These are phyloP conservation scores for Annona squamosa DNA, from an alignment of 164 flowering plant genomes.

Conservation along the genomic window DNA sequence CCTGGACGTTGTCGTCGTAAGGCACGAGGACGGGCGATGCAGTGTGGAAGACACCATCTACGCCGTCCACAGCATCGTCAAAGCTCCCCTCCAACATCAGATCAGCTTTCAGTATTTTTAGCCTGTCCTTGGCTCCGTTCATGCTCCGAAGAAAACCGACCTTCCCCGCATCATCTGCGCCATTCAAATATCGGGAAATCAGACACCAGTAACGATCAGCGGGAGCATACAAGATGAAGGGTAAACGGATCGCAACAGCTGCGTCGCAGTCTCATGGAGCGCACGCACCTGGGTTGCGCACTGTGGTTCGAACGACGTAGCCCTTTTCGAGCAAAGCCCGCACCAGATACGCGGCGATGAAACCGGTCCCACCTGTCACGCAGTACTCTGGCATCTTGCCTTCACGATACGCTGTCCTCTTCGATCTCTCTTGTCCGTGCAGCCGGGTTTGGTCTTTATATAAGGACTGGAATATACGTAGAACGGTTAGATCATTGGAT, in stretches of 20 bases:
- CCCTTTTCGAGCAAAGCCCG: slow-evolving; percentile 51
- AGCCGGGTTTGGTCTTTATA: not conserved
- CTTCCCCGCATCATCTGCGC: slow-evolving; percentile 45
- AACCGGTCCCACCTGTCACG: slow-evolving; percentile 74
- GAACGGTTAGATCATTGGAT: not conserved
- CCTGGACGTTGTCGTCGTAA: slow-evolving; percentile 60
- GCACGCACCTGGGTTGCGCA: slow-evolving; percentile 51
- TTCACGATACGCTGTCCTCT: not conserved
- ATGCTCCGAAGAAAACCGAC: slow-evolving; percentile 72
- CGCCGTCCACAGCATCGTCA: slow-evolving; percentile 70
- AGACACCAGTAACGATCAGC: too few species aligned
- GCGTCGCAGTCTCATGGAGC: too few species aligned
- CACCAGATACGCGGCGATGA: slow-evolving; percentile 52
- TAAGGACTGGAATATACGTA: too few species aligned
- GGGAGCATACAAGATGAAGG: not conserved
- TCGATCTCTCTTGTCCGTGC: not conserved
- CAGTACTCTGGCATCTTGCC: slow-evolving; percentile 46
- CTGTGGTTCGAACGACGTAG: slow-evolving; percentile 45
- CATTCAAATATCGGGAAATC: not conserved
- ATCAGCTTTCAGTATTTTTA: slow-evolving; percentile 74
- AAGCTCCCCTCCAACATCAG: slow-evolving; percentile 75
- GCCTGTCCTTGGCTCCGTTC: slow-evolving; percentile 77
- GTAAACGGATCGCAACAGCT: too few species aligned
- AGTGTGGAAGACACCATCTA: slow-evolving; percentile 86
- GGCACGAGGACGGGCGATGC: slow-evolving; percentile 89